phyloP scores from a whole-genome alignment of 352 stramenopile genomes.

The Phytophthora vignae region DNA sequence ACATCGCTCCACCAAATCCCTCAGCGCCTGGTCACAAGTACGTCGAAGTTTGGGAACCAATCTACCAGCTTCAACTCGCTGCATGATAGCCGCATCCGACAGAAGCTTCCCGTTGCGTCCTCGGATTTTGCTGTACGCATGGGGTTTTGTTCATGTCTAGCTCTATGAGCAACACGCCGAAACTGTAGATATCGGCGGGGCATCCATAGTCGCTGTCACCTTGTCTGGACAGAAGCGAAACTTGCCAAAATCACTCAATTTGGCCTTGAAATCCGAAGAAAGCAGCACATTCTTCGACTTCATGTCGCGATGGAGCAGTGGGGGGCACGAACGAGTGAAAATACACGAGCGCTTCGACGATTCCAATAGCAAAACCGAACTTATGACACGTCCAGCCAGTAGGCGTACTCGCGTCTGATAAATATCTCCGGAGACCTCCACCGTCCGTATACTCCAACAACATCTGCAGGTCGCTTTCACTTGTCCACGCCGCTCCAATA shows the following conservation, averaged over 20 bases:
- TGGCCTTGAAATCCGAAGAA: slow-evolving; percentile 19
- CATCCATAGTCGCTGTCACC: slow-evolving; percentile 52
- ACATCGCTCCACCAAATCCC: slow-evolving; percentile 18
- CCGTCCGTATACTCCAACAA: slow-evolving; percentile 52
- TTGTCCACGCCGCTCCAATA: slow-evolving; percentile 47
- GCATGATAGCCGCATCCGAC: slow-evolving; percentile 55
- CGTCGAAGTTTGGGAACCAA: slow-evolving; percentile 22
- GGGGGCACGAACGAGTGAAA: slow-evolving; percentile 45
- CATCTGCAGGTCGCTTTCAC: slow-evolving; percentile 45
- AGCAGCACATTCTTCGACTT: slow-evolving; percentile 67
- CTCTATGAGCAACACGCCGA: slow-evolving; percentile 48
- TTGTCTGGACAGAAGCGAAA: slow-evolving; percentile 25
- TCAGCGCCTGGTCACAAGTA: slow-evolving; percentile 7
- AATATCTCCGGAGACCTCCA: slow-evolving; percentile 43
- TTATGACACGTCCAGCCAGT: slow-evolving; percentile 27
- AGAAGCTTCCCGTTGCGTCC: slow-evolving; percentile 44
- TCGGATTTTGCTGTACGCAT: slow-evolving; percentile 41
- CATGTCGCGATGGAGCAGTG: slow-evolving; percentile 61
- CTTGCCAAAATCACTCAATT: slow-evolving; percentile 40
- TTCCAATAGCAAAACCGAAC: slow-evolving; percentile 41
- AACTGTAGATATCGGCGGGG: slow-evolving; percentile 64
- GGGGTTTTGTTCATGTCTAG: slow-evolving; percentile 55
- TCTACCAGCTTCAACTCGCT: slow-evolving; percentile 44
- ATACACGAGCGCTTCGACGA: slow-evolving; percentile 49
- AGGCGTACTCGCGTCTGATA: slow-evolving; percentile 1